Evolutionary conservation across 768 basidiomycete genomes (phyloP), one percentile per base, ranked within the genome.

Genomic region (Calocera cornea): DNA sequence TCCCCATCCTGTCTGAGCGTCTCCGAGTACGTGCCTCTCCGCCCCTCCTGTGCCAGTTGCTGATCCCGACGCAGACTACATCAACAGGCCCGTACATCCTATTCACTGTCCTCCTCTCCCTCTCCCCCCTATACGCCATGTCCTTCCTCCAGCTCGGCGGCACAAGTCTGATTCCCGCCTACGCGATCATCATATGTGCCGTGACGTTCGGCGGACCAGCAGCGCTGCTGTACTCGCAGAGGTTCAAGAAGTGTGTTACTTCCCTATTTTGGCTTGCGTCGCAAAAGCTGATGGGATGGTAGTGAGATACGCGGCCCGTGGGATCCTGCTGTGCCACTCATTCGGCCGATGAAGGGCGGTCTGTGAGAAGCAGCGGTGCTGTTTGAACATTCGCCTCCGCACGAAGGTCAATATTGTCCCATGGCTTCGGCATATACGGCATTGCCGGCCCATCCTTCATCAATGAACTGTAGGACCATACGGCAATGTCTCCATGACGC

Each of bases 221-320:
- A 24, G 78, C 88, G 44, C 78, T 92, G 49, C 81, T 93, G 67
- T 92, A 90, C 89, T 91, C 90, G 2, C 90, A 93, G 77, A 82
- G 82, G 75, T 91, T 85, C 79, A 94, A 94, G 80, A 92, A 94
- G 90, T 86, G 73, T 41, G 87, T 81, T n/a, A n/a, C 36, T 10
- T 29, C 2, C 33, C 65, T 68, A 66, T 36, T 69, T 60, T 60
- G 64, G 29, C 29, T 66, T 41, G 24, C 68, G 44, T 69, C 66
- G n/a, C n/a, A 70, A 68, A 41, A 67, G 65, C 49, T 64, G 66
- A 65, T 36, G n/a, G 24, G 65, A 67, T 71, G 66, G n/a, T 73
- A 93, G 91, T 76, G 90, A 92, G 78, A 87, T 94, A 75, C 84
- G 89, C 69, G 92, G 92, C 10, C 88, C 90, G 69, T 94, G 92